Base-by-base conservation (phyloP, 1,284 basidiomycete genomes). In the Ustilago xerochloae region DNA sequence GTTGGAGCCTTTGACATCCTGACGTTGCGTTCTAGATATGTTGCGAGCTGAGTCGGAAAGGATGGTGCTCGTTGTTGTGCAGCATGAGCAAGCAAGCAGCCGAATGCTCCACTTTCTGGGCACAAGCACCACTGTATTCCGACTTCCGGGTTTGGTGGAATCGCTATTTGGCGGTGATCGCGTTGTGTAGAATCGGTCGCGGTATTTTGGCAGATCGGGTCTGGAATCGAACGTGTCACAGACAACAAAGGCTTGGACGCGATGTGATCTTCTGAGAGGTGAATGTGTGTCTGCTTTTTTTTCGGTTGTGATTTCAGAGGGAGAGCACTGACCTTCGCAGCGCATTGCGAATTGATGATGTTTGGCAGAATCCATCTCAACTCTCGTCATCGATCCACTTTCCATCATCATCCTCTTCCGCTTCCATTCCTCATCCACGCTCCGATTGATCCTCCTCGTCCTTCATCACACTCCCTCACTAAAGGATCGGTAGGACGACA, bases 1-100 rank as follows among this genome's bases (percentile, higher is more conserved):
- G 51, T 33, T 16, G 60, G 36, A 28, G 36, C 36, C 22, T 51
- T 54, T 26, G 67, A 63, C 67, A 70, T 70, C n/a, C n/a, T n/a
- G 49, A 18, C 52, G 15, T 47, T 9, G 13, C 22, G 16, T 45
- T 20, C 3, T 16, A 16, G 35, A 2, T 16, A n/a, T 16, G 35
- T 16, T 38, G 35, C 35, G 6, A 3, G 46, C 16, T 29, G 46
- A 16, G 18, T 24, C 22, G 8, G n/a, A 22, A 16, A 22, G 2
- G 12, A 43, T 22, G 41, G 24, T 28, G 24, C 12, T 22, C 12
- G 12, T 13, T 28, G 29, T n/a, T 22, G 38, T 5, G 16, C n/a
- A 20, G 12, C 16, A 50, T n/a, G 36, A 13, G 15, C 35, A 22
- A 22, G 45, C 16, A 43, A 32, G n/a, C 13, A 26, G 6, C 18